phyloP scores from a whole-genome alignment of 352 stramenopile genomes.

The Phytophthora nicotianae region DNA sequence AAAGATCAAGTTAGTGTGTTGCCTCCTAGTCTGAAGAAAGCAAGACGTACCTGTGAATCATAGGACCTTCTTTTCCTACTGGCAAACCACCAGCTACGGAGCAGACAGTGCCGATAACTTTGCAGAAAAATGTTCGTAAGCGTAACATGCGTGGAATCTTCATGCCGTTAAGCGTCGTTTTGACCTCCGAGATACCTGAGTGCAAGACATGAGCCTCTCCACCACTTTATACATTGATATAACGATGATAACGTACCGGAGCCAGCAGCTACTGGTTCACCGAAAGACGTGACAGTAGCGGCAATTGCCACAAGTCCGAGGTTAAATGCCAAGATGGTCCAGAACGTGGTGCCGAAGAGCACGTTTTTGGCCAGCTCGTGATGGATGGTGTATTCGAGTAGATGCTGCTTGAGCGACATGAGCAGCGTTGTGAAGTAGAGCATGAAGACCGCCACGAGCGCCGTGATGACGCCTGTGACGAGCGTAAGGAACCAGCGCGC shows the following conservation, averaged over 20 bases:
- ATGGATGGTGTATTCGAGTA: constrained; percentile 68
- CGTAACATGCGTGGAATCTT: constrained; percentile 84
- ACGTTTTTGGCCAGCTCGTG: constrained; percentile 63
- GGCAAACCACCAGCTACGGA: constrained; percentile 84
- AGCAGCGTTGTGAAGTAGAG: constrained; percentile 81
- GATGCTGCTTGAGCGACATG: constrained; percentile 68
- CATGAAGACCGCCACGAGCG: constrained; percentile 78
- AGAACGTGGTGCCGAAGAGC: constrained; percentile 79
- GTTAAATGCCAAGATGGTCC: constrained; percentile 72
- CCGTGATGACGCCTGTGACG: constrained; percentile 73
- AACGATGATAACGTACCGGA: constrained; percentile 46
- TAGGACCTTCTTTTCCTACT: constrained; percentile 92
- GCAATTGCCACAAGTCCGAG: constrained; percentile 72
- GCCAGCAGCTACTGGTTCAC: constrained; percentile 77
- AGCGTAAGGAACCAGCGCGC: constrained; percentile 84
- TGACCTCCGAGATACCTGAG: constrained; percentile 92
- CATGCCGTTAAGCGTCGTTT: constrained; percentile 93
- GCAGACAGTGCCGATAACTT: constrained; percentile 89
- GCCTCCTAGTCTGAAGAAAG: neutral
- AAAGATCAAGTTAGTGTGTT: constrained; percentile 9
- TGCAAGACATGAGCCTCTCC: neutral
- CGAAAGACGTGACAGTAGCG: constrained; percentile 73
- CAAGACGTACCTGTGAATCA: constrained; percentile 85
- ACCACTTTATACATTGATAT: constrained; percentile 1
- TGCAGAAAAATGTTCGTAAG: constrained; percentile 83